phyloP scores from a whole-genome alignment of 108 stramenopile species.

The Fragilaria radians region DNA sequence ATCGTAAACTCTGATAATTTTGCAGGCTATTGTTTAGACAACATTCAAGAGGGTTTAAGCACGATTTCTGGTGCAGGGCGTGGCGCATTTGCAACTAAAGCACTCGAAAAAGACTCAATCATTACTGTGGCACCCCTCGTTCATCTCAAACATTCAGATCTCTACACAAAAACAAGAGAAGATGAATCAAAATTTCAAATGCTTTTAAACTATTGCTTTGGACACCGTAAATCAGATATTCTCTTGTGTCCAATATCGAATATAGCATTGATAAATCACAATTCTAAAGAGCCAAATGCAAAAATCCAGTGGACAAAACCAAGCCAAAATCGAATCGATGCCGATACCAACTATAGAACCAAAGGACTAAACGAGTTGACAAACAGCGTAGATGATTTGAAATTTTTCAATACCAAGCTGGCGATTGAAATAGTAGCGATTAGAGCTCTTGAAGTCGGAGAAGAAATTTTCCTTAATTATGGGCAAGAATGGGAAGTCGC shows the following conservation, averaged over 20 bases:
- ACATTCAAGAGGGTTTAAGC: slow-evolving; percentile 47
- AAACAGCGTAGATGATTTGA: neutral
- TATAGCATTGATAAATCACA: slow-evolving; percentile 54
- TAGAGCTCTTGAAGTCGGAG: slow-evolving; percentile 13
- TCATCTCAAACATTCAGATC: slow-evolving; percentile 21
- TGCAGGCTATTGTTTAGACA: slow-evolving; percentile 59
- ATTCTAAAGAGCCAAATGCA: slow-evolving; percentile 21
- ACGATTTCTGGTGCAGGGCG: slow-evolving; percentile 67
- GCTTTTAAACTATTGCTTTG: slow-evolving; percentile 71
- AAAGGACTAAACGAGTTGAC: neutral
- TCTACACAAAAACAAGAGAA: slow-evolving; percentile 7
- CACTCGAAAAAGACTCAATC: slow-evolving; percentile 44
- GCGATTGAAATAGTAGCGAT: slow-evolving; percentile 28
- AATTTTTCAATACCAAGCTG: slow-evolving; percentile 4
- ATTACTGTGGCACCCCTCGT: slow-evolving; percentile 66
- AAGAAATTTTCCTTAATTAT: slow-evolving; percentile 31
- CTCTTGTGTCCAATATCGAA: slow-evolving; percentile 52
- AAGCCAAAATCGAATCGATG: slow-evolving; percentile 1
- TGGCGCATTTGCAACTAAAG: slow-evolving; percentile 69
- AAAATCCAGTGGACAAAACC: slow-evolving; percentile 28
- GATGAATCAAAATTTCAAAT: slow-evolving; percentile 31
- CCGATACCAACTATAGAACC: neutral
- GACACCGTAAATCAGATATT: slow-evolving; percentile 41
- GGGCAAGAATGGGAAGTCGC: slow-evolving; percentile 25
- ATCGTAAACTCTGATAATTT: neutral